These are phyloP conservation scores for Erythrophleum ivorense DNA, from an alignment of 331 rosid species.

Conservation along the genomic window DNA sequence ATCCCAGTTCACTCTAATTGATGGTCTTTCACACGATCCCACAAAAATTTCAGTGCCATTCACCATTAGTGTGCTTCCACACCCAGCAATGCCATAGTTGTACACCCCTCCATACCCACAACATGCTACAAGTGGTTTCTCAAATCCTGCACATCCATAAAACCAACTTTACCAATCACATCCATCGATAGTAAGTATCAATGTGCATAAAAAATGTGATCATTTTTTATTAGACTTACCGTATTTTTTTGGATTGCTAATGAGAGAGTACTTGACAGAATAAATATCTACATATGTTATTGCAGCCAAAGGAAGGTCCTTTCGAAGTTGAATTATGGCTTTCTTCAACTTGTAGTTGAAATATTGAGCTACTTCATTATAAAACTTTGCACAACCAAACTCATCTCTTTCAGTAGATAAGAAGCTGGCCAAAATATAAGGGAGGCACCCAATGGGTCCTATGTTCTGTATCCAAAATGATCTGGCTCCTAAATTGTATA, in stretches of 20 bases:
- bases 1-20: constrained; percentile 55
- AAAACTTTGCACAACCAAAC: constrained; percentile 53
- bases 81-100: constrained; percentile 32
- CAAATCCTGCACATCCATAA: constrained; percentile 50
- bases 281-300: constrained; percentile 60
- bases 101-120: constrained; percentile 65
- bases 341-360: constrained; percentile 53
- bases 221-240: constrained; percentile 38
- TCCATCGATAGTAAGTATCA: no score
- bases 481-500: constrained; percentile 51
- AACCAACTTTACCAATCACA: no score
- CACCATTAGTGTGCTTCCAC: constrained; percentile 39
- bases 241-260: constrained; percentile 42
- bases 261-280: constrained; percentile 52
- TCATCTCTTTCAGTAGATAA: constrained; percentile 40
- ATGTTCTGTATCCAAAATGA: constrained; percentile 68
- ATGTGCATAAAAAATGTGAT: not conserved
- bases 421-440: constrained; percentile 38
- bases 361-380: constrained; percentile 53
- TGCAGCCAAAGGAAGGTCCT: constrained; percentile 53
- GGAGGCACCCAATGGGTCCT: constrained; percentile 64
- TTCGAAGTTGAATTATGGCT: constrained; percentile 47
- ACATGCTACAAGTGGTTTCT: constrained; percentile 49
- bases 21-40: constrained; percentile 44
- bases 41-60: constrained; percentile 45